phyloP scores from a whole-genome alignment of 2,329 filamentous ascomycete species.

The Albifimbria verrucaria region DNA sequence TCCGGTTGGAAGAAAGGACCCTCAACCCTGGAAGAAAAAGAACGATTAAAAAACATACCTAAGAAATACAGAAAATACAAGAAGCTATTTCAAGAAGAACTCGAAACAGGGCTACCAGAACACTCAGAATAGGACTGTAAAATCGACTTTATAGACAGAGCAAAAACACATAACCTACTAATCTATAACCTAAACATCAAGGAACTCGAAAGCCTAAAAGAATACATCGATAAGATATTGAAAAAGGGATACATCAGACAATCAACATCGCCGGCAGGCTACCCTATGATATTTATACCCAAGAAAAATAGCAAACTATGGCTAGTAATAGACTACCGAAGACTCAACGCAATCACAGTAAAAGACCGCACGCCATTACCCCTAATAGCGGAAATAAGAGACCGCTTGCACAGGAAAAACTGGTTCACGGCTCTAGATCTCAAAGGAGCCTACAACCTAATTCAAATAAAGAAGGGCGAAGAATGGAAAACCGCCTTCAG shows the following conservation, averaged over 20 bases:
- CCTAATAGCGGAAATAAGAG: conserved; percentile 20
- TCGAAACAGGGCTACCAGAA: conserved; percentile 7
- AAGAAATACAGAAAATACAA: conserved; percentile 10
- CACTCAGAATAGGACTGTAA: conserved; percentile 8
- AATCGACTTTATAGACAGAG: conserved; percentile 5
- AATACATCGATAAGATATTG: conserved; percentile 8
- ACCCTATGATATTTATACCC: conserved; percentile 13
- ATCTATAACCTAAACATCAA: conserved; percentile 11
- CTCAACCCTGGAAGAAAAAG: not conserved
- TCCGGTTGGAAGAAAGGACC: not conserved
- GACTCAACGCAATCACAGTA: conserved; percentile 21
- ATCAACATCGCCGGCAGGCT: conserved; percentile 7
- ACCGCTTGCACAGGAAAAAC: conserved; percentile 12
- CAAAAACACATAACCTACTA: not conserved
- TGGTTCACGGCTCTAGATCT: conserved; percentile 14
- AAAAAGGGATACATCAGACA: conserved; percentile 12
- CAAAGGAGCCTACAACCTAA: conserved; percentile 23
- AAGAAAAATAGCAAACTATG: conserved; percentile 17
- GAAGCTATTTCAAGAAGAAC: conserved; percentile 12
- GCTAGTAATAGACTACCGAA: conserved; percentile 21
- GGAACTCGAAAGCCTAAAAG: conserved; percentile 3
- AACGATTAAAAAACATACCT: conserved; percentile 10
- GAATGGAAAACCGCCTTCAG: conserved; percentile 25
- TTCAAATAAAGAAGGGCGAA: conserved; percentile 26
- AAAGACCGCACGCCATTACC: conserved; percentile 20